These are phyloP conservation scores for Jasminum sambac DNA, from an alignment of 257 asterid species.

Conservation along the genomic window DNA sequence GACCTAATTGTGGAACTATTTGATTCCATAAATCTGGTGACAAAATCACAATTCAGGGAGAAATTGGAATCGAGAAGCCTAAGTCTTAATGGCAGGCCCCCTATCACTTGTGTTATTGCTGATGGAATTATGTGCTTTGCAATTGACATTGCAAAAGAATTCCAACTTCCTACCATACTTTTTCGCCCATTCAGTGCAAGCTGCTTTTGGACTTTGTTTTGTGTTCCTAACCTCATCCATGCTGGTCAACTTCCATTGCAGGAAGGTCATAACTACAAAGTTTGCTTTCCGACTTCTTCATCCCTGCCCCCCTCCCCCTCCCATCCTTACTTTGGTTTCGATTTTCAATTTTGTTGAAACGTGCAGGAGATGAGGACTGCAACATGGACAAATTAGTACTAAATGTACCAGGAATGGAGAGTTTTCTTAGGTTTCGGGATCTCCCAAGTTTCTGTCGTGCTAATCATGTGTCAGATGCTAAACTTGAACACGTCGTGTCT, in stretches of 20 bases:
- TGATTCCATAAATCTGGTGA: constrained; percentile 11
- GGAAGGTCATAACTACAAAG: not conserved
- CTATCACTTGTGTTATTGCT: constrained; percentile 31
- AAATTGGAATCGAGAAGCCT: constrained; percentile 9
- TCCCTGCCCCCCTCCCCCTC: no score
- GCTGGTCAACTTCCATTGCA: constrained; percentile 36
- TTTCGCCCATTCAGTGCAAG: constrained; percentile 33
- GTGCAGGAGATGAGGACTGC: constrained; percentile 20
- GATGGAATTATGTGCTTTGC: constrained; percentile 33
- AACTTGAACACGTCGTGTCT: constrained; percentile 18
- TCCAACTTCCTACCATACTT: constrained; percentile 25
- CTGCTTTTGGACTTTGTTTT: constrained; percentile 35
- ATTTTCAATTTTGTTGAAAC: not conserved
- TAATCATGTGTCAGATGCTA: not conserved
- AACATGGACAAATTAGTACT: constrained; percentile 25
- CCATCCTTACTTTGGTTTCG: not conserved
- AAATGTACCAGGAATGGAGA: constrained; percentile 23
- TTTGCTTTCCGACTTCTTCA: no score
- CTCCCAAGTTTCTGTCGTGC: constrained; percentile 33
- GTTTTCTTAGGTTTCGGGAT: constrained; percentile 31
- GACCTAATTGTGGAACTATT: constrained; percentile 28
- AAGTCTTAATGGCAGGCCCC: constrained; percentile 8
- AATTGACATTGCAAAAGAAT: constrained; percentile 33
- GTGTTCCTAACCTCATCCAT: constrained; percentile 33
- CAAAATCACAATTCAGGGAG: constrained; percentile 24